Evolutionary conservation across 129 eudicot species (phyloP), one percentile per base, ranked within the genome.

Genomic region (Apium graveolens): DNA sequence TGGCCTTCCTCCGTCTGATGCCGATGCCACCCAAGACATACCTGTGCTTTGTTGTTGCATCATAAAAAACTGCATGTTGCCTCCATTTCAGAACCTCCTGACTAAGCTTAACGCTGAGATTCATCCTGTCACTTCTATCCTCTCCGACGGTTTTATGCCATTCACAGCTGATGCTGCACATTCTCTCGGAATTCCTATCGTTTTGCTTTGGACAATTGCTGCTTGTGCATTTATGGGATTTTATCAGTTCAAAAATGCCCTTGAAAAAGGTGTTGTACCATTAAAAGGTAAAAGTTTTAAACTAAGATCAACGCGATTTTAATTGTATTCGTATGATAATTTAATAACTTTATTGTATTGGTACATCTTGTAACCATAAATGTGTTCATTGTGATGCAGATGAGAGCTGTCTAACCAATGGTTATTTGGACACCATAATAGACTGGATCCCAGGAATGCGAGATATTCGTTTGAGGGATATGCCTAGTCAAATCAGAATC

Each of bases 361-460:
- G n/a, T 7, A 53, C 65, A 21, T 63, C 3, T 11, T 2, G 4
- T 65, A 9, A 27, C 14, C 9, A 65, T 44, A 44, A 11, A 0
- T 44, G 1, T 27, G 20, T 29, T n/a, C 1, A 1, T 29, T 3
- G 1, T 65, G 38, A 65, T 65, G 71, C 39, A 82, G 85, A 82
- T 73, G 76, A 65, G 75, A 78, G 72, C 71, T 83, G 65, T 60
- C 77, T 80, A 43, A 72, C 34, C 8, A 80, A 72, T 29, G 82
- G 82, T 39, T 51, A 80, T 27, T 14, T 80, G 41, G 78, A 72
- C 42, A 80, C 78, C 76, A 71, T 48, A 34, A 18, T 80, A 35
- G 78, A 80, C 44, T 71, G 78, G 78, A 80, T 80, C 26, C 82
- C 78, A 10, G 82, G 82, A 20, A 80, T 80, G 82, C 34, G 21